A percentile compares a stretch with the other conserved stretches of the same genome.
Evolutionary conservation across 805 yeast species (phyloP).

Genomic region (Candida methanosorbosa): DNA sequence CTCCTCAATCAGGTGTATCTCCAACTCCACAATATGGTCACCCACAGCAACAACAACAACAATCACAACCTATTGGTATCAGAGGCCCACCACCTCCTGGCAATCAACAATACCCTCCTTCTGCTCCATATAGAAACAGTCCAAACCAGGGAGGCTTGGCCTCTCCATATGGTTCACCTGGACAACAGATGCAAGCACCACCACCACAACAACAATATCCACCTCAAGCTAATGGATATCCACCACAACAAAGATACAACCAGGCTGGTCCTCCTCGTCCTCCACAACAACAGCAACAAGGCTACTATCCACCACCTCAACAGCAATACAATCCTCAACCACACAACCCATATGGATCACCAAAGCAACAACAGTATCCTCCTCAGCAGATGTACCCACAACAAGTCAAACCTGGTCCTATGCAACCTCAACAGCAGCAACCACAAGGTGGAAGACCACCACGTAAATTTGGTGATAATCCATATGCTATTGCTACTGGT

Average conservation of each 20-base stretch:
- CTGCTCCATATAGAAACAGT: neutral
- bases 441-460: constrained; percentile 2
- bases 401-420: too few relatives aligned
- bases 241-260: constrained; percentile 7
- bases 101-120: neutral
- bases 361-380: constrained; percentile 1
- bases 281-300: constrained; percentile 3
- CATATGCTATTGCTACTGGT: constrained; percentile 14
- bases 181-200: constrained; percentile 6
- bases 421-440: too few relatives aligned
- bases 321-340: neutral
- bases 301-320: neutral
- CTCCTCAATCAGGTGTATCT: neutral
- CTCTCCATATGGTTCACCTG: constrained; percentile 4
- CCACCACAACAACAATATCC: constrained; percentile 12
- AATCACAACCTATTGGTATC: too few relatives aligned
- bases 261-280: too few relatives aligned
- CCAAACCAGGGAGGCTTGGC: too few relatives aligned
- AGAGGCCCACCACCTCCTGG: constrained; percentile 3
- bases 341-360: neutral
- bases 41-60: constrained; percentile 9
- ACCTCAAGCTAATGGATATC: constrained; percentile 9
- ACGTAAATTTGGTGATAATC: constrained; percentile 7
- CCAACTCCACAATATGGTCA: constrained; percentile 6
- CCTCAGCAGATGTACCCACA: constrained; percentile 3